Evolutionary conservation across 2,329 filamentous ascomycete species (phyloP), one percentile per base, ranked within the genome.

Genomic region (Aspergillus neoniger): DNA sequence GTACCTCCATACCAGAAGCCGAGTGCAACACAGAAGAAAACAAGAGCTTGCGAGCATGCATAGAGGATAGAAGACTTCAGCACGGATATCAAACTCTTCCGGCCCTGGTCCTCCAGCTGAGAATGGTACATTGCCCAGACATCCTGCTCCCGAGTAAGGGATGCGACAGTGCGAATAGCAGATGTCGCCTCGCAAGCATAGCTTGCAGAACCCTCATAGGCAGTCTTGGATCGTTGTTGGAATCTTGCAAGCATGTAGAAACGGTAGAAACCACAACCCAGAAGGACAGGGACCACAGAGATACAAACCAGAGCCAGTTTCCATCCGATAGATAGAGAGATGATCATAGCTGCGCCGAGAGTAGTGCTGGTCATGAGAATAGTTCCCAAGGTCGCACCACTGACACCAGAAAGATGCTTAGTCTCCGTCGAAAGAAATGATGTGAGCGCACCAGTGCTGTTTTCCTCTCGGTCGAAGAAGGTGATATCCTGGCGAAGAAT

Each of bases 121-220:
- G 77, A 73, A 61, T 85, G 88, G 79, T 96, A 99, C 55, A 88
- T 83, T 2, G 77, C 70, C 68, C 91, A 84, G 3, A 98, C 91
- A 70, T 96, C 91, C 0, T 85, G 77, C 77, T 99, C 95, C 9
- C 94, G 86, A 0, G 93, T 96, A 48, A 99, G 83, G 8, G 92
- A 91, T 4, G 93, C 94, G 9, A 98, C 93, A 2, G 95, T 98
- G 55, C 94, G 90, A 67, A 98, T 97, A 6, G 93, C 91, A 2
- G 91, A 93, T 32, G 96, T 96, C 47, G 93, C 93, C 76, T 99
- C 95, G 50, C 93, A 95, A 10, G 95, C 95, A 72, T 90, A 96
- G 58, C 88, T 89, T 7, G 94, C 94, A 60, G 91, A 94, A 59
- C 84, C 80, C 71, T 91, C 85, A 73, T 98, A 93, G 4, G 91